Percentiles rank a stretch among this genome's conserved stretches.
Conservation (phyloP, 2,329 filamentous ascomycete genomes). For the Trichophyton simii region DNA sequence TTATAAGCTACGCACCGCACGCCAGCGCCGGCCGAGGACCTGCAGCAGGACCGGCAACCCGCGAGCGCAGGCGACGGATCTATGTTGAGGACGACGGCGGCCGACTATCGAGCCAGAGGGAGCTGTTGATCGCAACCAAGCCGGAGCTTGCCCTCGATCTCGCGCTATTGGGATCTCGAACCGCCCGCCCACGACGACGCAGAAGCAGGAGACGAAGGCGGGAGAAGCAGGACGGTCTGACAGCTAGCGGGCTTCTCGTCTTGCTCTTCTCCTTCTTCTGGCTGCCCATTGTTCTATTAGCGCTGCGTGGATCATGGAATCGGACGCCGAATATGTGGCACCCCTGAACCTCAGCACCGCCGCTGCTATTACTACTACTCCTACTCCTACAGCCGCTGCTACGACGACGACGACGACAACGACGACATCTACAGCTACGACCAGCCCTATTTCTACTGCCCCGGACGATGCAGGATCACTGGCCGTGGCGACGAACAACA, state of each 20-base stretch:
- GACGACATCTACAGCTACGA: too few species aligned
- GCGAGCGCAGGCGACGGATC: neutral
- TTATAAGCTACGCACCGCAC: neutral
- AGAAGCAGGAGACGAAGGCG: neutral
- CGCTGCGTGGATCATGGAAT: conserved; percentile 9
- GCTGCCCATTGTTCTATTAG: neutral
- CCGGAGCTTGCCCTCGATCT: neutral
- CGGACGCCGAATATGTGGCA: conserved; percentile 10
- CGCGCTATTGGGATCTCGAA: neutral
- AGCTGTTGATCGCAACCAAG: neutral
- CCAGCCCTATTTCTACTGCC: neutral
- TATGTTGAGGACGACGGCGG: neutral
- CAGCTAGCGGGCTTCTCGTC: neutral
- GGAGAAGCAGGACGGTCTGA: too few species aligned
- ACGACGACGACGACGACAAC: neutral
- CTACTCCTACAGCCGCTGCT: too few species aligned
- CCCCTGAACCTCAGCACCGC: conserved; percentile 11
- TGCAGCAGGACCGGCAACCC: neutral
- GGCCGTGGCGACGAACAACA: conserved; percentile 7
- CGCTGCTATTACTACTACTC: neutral
- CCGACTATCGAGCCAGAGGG: neutral
- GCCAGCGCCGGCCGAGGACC: neutral
- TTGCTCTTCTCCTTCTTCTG: neutral
- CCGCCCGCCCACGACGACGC: neutral
- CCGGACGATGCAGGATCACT: conserved; percentile 6